Conservation (phyloP, 441 rosid species). For the Capsella rubella region DNA sequence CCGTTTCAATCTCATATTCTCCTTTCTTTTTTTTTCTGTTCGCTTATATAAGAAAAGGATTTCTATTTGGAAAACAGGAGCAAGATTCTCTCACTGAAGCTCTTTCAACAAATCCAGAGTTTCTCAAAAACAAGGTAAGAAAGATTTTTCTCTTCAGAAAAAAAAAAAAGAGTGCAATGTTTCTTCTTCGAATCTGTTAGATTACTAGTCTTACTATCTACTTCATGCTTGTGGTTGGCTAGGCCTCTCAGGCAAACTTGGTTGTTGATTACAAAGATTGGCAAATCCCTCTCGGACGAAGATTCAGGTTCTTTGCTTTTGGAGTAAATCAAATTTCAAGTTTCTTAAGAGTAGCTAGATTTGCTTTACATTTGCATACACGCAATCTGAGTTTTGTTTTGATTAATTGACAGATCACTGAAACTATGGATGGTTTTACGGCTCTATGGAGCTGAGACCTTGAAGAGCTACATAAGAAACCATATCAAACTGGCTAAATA, state of each 20-base stretch:
- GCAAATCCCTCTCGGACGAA: conserved; percentile 95
- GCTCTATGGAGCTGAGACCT: conserved; percentile 76
- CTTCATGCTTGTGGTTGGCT: conserved; percentile 8
- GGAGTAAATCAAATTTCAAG: background rate
- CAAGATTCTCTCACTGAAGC: conserved; percentile 72
- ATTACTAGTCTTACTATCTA: background rate
- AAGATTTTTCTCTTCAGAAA: conserved; percentile 1
- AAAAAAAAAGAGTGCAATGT: background rate
- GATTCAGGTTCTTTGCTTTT: conserved; percentile 67
- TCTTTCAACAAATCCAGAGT: conserved; percentile 73
- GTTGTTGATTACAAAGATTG: conserved; percentile 96
- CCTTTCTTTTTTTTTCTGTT: background rate
- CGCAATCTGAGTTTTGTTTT: background rate
- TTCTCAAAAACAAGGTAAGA: conserved; percentile 52
- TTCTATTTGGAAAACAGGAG: conserved; percentile 55
- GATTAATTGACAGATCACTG: conserved; percentile 59
- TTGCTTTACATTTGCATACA: background rate
- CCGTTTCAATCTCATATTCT: background rate
- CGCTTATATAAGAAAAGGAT: background rate
- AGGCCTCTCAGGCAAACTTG: conserved; percentile 83
- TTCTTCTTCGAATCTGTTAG: conserved; percentile 1
- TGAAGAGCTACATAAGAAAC: conserved; percentile 74
- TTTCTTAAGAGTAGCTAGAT: background rate
- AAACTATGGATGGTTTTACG: conserved; percentile 55
- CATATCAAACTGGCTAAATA: conserved; percentile 74